Evolutionary conservation across 2,329 filamentous ascomycete species (phyloP), one percentile per base, ranked within the genome.

Genomic region (Xylariaceae sp.): DNA sequence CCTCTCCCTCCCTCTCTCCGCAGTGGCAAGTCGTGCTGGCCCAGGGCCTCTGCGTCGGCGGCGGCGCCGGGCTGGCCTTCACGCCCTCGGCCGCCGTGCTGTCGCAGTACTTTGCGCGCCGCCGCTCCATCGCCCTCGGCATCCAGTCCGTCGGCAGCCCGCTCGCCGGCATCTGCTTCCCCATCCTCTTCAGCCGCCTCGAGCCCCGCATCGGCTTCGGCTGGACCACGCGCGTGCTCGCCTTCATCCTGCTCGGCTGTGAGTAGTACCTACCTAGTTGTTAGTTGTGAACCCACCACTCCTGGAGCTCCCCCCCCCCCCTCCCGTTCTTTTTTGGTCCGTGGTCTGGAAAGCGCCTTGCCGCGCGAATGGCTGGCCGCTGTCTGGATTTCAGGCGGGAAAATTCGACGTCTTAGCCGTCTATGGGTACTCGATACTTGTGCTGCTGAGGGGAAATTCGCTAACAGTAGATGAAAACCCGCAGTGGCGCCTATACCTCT

Each of bases 51-150:
- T 60, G 51, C 24, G 50, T 53, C 26, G 67, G 62, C 3, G 31
- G 67, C 4, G 70, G 68, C 2, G 54, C 50, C 7, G 63, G 67
- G 3, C 45, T 58, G 8, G 29, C 65, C 4, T 68, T 64, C 30
- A 36, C 60, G 2, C 64, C 65, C 0, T 46, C 49, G 8, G 43
- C 59, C 1, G 45, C 61, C 0, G 38, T 63, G 2, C 29, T 63
- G 2, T 45, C 54, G 3, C 39, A 45, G 1, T 64, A 58, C 32
- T 64, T 65, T 24, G 44, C 29, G 17, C 42, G 33, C 4, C 36
- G 40, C 3, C 35, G 51, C 3, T 52, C 40, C 2, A 36, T 60
- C 2, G 60, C 58, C 14, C 38, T 57, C 4, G 59, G 59, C 0
- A 39, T 64, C 3, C 52, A 55, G 0, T 44, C 56, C 0, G 45